Percentiles rank a stretch among this genome's conserved stretches.
phyloP scores from a whole-genome alignment of 768 basidiomycete species.

The Amanita inopinata region DNA sequence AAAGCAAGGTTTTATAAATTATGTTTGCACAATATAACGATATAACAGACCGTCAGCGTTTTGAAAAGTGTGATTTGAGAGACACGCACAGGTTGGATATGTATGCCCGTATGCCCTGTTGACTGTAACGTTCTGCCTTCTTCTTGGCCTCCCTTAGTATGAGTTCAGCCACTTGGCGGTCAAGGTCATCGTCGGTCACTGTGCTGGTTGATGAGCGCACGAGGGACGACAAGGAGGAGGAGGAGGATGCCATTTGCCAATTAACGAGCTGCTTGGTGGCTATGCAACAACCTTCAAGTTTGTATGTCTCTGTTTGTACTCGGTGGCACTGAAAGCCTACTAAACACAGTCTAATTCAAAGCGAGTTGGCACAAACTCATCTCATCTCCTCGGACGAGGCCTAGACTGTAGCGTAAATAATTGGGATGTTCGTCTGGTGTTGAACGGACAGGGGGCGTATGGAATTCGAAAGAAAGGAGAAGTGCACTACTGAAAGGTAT shows the following conservation, averaged over 20 bases:
- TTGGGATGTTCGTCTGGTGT: no score
- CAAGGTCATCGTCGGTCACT: slow-evolving; percentile 78
- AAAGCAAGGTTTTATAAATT: not conserved
- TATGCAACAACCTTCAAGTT: not conserved
- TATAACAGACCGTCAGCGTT: not conserved
- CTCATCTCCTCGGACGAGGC: not conserved
- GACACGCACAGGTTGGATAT: slow-evolving; percentile 41
- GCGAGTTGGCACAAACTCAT: no score
- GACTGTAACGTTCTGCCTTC: slow-evolving; percentile 73
- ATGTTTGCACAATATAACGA: not conserved
- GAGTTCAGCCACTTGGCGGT: slow-evolving; percentile 85
- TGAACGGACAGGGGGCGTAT: no score
- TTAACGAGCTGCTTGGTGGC: not conserved
- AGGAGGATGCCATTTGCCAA: not conserved
- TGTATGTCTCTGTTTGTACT: slow-evolving; percentile 1
- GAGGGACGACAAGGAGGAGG: slow-evolving; percentile 69
- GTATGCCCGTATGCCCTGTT: slow-evolving; percentile 74
- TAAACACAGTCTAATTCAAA: no score
- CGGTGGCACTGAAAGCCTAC: no score
- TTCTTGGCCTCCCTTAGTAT: slow-evolving; percentile 89
- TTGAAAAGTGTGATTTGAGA: not conserved
- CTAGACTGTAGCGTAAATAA: no score
- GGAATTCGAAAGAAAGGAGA: not conserved
- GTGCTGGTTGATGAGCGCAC: slow-evolving; percentile 72
- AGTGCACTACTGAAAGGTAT: not conserved